Percentiles rank a stretch among this genome's conserved stretches.
phyloP scores from a whole-genome alignment of 371 early-diverging fungal genomes.

The Amoeboaphelidium occidentale region DNA sequence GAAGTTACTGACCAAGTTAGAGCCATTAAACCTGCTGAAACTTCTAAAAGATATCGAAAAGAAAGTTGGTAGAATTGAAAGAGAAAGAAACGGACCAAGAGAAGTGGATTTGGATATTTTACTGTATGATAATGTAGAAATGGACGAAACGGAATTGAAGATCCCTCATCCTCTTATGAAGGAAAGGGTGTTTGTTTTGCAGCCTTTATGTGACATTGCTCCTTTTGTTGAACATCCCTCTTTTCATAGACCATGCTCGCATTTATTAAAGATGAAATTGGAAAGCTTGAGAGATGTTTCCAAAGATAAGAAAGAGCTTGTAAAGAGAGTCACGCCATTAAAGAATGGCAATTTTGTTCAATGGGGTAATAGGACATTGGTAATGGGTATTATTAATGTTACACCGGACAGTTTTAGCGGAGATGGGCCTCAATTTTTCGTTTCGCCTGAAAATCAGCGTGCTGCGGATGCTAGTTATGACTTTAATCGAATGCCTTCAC shows the following conservation, averaged over 20 bases:
- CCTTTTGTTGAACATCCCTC: neutral
- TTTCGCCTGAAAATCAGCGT: slow-evolving; percentile 13
- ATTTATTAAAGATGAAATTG: neutral
- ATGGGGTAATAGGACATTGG: slow-evolving; percentile 23
- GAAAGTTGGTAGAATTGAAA: slow-evolving; percentile 34
- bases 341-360: neutral
- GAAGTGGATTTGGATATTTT: slow-evolving; percentile 85
- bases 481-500: too few relatives aligned
- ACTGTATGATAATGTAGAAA: slow-evolving; percentile 52
- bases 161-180: slow-evolving; percentile 71
- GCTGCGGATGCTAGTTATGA: too few relatives aligned
- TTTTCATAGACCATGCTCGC: neutral
- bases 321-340: slow-evolving; percentile 3
- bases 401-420: slow-evolving; percentile 94
- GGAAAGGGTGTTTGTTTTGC: slow-evolving; percentile 82
- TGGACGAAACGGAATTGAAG: slow-evolving; percentile 26
- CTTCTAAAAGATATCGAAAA: slow-evolving; percentile 56
- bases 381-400: slow-evolving; percentile 92
- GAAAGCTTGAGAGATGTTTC: too few relatives aligned
- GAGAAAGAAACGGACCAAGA: slow-evolving; percentile 63
- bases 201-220: slow-evolving; percentile 54
- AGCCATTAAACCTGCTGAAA: slow-evolving; percentile 45
- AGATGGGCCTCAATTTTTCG: slow-evolving; percentile 34
- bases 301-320: neutral
- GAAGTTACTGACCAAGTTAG: slow-evolving; percentile 49